These are phyloP conservation scores for Neurospora hispaniola DNA, from an alignment of 495 filamentous ascomycete species.

Conservation along the genomic window DNA sequence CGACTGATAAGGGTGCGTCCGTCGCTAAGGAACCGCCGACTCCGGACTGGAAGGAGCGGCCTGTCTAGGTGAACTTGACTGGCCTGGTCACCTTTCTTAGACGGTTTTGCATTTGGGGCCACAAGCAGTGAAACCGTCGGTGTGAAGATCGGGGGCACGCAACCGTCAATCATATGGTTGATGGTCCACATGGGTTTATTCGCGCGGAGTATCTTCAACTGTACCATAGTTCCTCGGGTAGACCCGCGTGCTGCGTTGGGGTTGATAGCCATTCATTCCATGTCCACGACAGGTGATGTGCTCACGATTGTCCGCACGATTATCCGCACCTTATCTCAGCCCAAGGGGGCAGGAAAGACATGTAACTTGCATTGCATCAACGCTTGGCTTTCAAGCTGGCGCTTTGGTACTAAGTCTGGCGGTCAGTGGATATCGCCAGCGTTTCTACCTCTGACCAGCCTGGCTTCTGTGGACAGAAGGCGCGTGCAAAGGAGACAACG, in stretches of 20 bases:
- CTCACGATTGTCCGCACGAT: neutral
- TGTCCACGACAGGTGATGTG: neutral
- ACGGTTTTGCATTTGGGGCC: neutral
- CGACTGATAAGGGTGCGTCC: neutral
- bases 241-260: neutral
- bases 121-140: neutral
- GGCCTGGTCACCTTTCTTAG: too few relatives aligned
- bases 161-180: neutral
- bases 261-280: neutral
- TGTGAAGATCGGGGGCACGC: neutral
- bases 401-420: neutral
- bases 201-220: neutral
- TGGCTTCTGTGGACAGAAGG: neutral
- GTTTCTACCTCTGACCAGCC: neutral
- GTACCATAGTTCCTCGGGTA: neutral
- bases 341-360: neutral
- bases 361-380: neutral
- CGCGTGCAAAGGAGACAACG: neutral
- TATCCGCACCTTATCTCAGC: neutral
- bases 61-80: neutral
- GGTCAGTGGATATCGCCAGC: neutral
- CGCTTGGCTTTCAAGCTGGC: neutral
- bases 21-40: neutral
- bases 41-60: neutral
- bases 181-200: neutral